Evolutionary conservation across 805 yeast species (phyloP).

Genomic region (Lipomyces sp.): DNA sequence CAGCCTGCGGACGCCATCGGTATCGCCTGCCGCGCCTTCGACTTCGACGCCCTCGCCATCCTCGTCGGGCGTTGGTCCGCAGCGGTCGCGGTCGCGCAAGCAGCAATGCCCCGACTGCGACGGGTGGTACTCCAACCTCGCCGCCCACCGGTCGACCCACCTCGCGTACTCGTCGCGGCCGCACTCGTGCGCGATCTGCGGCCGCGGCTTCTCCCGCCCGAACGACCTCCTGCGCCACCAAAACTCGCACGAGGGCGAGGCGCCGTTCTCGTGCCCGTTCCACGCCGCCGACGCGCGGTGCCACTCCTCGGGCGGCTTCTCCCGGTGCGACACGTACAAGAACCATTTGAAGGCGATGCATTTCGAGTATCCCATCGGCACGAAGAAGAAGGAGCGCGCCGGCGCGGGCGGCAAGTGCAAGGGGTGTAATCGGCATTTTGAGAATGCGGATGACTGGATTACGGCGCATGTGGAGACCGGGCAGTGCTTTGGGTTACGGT

Average conservation of each 20-base stretch:
- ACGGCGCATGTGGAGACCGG: constrained; percentile 58
- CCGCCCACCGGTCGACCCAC: constrained; percentile 81
- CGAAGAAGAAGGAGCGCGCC: constrained; percentile 70
- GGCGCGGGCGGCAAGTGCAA: constrained; percentile 72
- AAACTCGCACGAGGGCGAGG: constrained; percentile 79
- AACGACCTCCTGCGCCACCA: constrained; percentile 83
- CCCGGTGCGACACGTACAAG: constrained; percentile 87
- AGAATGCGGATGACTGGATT: constrained; percentile 77
- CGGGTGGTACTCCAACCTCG: constrained; percentile 68
- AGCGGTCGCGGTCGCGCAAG: constrained; percentile 43
- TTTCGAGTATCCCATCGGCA: constrained; percentile 83
- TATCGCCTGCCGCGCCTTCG: constrained; percentile 1
- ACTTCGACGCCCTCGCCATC: not conserved
- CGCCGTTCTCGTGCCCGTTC: constrained; percentile 79
- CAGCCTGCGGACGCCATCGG: not conserved
- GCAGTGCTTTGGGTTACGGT: constrained; percentile 1
- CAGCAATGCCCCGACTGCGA: constrained; percentile 70
- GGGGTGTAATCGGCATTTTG: constrained; percentile 65
- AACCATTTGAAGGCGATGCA: constrained; percentile 88
- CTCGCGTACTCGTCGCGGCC: constrained; percentile 69
- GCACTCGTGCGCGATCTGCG: constrained; percentile 71
- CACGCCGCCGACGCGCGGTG: constrained; percentile 48
- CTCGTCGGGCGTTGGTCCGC: constrained; percentile 6
- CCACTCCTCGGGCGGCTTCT: constrained; percentile 80
- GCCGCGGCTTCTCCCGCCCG: constrained; percentile 81